Evolutionary conservation across 2,329 filamentous ascomycete genomes (phyloP), one percentile per base, ranked within the genome.

Genomic region (Xylaria sp.): DNA sequence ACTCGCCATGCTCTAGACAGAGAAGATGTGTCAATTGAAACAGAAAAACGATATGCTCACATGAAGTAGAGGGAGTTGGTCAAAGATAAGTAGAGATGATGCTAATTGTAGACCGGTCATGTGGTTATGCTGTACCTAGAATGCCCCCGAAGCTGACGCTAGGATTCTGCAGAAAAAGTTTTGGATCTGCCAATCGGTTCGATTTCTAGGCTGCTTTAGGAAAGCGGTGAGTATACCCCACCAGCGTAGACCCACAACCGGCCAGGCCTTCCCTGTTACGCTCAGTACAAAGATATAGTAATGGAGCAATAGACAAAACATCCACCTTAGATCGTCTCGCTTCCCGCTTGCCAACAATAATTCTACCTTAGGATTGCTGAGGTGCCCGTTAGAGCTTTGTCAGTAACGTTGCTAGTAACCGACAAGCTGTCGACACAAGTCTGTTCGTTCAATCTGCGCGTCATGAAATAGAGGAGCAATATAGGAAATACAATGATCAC

Each of bases 1-100:
- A 56, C 80, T 78, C 36, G 78, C 78, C 82, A 84, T 85, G 43
- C 28, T 75, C 30, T 28, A 60, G 39, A 32, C 15, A n/a, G 9
- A 46, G 34, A 32, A 48, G 9, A 7, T 20, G 9, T 18, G 28
- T 12, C 3, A 23, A 13, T 15, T 46, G 25, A 30, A 53, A 41
- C 6, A 30, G 23, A 20, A 23, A 10, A 4, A n/a, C 15, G 20
- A 55, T 58, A 55, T 32, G n/a, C 5, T 13, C 28, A 25, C 7
- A 48, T 8, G 2, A 39, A 39, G 34, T 43, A 28, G 32, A 53
- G 13, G 32, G 28, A n/a, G 32, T 3, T 55, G 52, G n/a, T 12
- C 10, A 36, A 59, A 45, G 36, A 18, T 6, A 12, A 45, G 34
- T 20, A 18, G 15, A 50, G 43, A 20, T 48, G 2, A 48, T 50